Base-by-base conservation (phyloP, 345 rosid genomes). In the Aurinia saxatilis region DNA sequence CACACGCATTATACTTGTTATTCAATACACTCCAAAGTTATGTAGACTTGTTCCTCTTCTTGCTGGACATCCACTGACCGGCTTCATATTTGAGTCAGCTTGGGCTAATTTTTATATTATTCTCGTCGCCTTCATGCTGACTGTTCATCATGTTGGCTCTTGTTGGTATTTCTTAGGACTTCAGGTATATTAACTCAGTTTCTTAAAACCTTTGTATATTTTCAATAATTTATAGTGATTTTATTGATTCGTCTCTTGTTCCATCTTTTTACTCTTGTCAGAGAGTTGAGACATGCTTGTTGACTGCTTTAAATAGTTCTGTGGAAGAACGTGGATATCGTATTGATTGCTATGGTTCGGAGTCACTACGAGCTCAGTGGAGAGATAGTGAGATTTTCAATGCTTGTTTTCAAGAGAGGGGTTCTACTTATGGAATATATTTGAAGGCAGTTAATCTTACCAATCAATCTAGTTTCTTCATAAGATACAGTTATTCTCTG, bases 241-340 rank as follows among this genome's bases (percentile, higher is more conserved):
- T 77, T 58, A 73, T 80, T 66, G 88, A 87, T 67, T 84, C 87
- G 52, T 85, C 85, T 29, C 5, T 49, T 36, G 47, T 13, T 31
- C 23, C n/a, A 12, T 7, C n/a, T 27, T 23, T 56, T 45, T 35
- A 42, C 34, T 18, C 8, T 8, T 58, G 19, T 30, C 89, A 92
- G 98, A 87, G 95, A 83, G 93, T 92, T 41, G 84, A 88, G 80
- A 52, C 57, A 81, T 40, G 98, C 84, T 42, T 88, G 98, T 61
- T 39, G 7, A 16, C 35, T 10, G 0, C 8, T 0, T 0, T 7
- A 0, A 6, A 27, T 30, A 0, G 19, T 1, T 60, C 75, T 44
- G 11, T 0, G 7, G 27, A 1, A 2, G 2, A 0, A 1, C 88
- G 96, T 52, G 17, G 0, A 75, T 1, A 3, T 0, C 75, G 79